phyloP scores from a whole-genome alignment of 2,329 filamentous ascomycete species.

The Phialophora macrospora region DNA sequence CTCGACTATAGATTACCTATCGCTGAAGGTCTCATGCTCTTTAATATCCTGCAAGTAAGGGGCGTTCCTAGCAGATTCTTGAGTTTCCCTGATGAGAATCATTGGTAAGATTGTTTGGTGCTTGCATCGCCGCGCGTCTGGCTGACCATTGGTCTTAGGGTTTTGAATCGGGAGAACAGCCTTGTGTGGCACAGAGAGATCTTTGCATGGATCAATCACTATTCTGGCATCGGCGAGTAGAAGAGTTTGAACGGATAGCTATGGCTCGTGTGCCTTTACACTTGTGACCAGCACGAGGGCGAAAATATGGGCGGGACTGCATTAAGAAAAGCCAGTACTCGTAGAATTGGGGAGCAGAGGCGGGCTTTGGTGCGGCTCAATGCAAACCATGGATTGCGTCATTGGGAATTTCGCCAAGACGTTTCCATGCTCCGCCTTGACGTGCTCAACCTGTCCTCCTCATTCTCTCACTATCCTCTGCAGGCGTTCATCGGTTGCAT shows the following conservation, averaged over 20 bases:
- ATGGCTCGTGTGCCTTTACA: not conserved
- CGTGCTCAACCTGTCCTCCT: not conserved
- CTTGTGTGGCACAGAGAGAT: slow-evolving; percentile 86
- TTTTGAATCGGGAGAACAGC: slow-evolving; percentile 85
- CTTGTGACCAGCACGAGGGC: not conserved
- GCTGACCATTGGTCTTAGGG: slow-evolving; percentile 54
- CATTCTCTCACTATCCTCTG: not conserved
- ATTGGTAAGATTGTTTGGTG: slow-evolving; percentile 50
- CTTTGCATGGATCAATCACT: slow-evolving; percentile 70
- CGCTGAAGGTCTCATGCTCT: slow-evolving; percentile 76
- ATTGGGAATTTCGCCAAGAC: not conserved
- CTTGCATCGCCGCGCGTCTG: not conserved
- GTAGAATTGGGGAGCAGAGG: not conserved
- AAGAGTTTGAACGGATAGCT: not conserved
- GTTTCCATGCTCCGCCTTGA: not conserved
- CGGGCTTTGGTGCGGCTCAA: no score
- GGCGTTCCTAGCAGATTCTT: slow-evolving; percentile 76
- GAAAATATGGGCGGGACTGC: not conserved
- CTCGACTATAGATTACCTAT: slow-evolving; percentile 85
- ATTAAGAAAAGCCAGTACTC: not conserved
- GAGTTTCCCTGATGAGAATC: slow-evolving; percentile 76
- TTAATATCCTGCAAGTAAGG: slow-evolving; percentile 77
- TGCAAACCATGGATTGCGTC: not conserved
- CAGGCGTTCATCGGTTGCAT: not conserved
- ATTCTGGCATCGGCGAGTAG: slow-evolving; percentile 43